These are phyloP conservation scores for Coemansia sp. DNA, from an alignment of 371 early-diverging fungal genomes.

Conservation along the genomic window DNA sequence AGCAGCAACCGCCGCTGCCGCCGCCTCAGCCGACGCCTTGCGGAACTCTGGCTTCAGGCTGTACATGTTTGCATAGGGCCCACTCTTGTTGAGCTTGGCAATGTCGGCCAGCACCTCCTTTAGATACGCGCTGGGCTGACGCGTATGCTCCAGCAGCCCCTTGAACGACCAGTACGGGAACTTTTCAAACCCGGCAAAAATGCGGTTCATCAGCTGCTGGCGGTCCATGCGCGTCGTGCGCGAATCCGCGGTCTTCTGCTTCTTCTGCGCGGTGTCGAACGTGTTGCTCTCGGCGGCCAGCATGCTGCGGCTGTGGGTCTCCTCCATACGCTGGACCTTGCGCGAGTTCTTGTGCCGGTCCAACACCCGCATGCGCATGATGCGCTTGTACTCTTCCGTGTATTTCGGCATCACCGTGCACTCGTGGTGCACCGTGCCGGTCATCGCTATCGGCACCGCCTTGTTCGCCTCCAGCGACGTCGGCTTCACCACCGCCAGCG, in stretches of 20 bases:
- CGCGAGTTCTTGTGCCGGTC: slow-evolving; percentile 35
- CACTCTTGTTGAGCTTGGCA: slow-evolving; percentile 78
- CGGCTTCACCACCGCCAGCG: slow-evolving; percentile 52
- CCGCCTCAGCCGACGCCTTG: slow-evolving; percentile 55
- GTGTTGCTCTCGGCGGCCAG: slow-evolving; percentile 60
- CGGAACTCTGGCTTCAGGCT: slow-evolving; percentile 82
- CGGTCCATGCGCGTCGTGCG: slow-evolving; percentile 83
- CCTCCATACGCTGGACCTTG: slow-evolving; percentile 16
- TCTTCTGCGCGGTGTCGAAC: slow-evolving; percentile 43
- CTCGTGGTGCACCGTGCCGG: slow-evolving; percentile 83
- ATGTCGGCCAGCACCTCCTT: slow-evolving; percentile 85
- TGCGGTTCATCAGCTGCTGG: slow-evolving; percentile 77
- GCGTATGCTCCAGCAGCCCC: slow-evolving; percentile 77
- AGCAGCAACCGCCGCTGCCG: slow-evolving; percentile 37
- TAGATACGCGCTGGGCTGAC: slow-evolving; percentile 68
- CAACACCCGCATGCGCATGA: slow-evolving; percentile 72
- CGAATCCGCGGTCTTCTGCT: slow-evolving; percentile 55
- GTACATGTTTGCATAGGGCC: slow-evolving; percentile 80
- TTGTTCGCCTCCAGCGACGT: slow-evolving; percentile 51
- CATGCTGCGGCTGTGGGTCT: slow-evolving; percentile 59
- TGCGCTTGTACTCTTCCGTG: slow-evolving; percentile 65
- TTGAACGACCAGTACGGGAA: slow-evolving; percentile 85
- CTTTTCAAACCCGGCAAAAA: slow-evolving; percentile 81
- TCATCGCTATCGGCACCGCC: slow-evolving; percentile 54
- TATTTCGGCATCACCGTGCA: slow-evolving; percentile 72